Base-by-base conservation (phyloP, 2,329 filamentous ascomycete species). In the Microcyclospora pomicola region DNA sequence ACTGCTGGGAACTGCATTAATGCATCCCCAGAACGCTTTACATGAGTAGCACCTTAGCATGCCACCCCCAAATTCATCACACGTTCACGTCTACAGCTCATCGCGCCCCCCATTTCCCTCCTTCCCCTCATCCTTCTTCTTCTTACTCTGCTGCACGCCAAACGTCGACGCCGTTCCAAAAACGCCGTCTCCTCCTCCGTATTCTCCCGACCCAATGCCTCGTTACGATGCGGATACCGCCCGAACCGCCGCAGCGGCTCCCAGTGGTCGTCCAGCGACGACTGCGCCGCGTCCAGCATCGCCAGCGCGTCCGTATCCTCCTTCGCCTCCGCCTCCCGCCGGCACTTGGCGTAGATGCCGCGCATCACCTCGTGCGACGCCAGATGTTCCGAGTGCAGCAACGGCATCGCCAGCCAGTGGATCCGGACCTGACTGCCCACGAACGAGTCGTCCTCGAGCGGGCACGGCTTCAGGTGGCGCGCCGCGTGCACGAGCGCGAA, bases 201-300 rank as follows among this genome's bases (percentile, higher is more conserved):
- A 33, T 53, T 59, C 42, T 63, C 53, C 43, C 74, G 56, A 0
- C 67, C 70, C 36, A 78, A 37, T 0, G 59, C 59, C 38, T 55
- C 50, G 47, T 77, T 78, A 5, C 74, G 59, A 54, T 77, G 69
- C 7, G 74, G 73, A 56, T 75, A 78, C 37, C 74, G 55, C 1
- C 72, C 73, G 50, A 77, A 78, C 40, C 42, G 59, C 39, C 63
- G 54, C 29, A 78, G 54, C 11, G 75, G 67, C 15, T 62, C 62
- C 15, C 53, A 49, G 49, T 78, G 74, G 45, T 59, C 62, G 45
- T 55, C 54, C 44, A 66, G 63, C 35, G 64, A 63, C 2, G 55
- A 52, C 5, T 60, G 48, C 2, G 50, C 50, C 2, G 55, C 49
- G 2, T 51, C 48, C 5, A 63, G 33, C 24, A 50, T 49, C 13